These are phyloP conservation scores for Hymenotorrendiella dingleyae DNA, from an alignment of 2,329 filamentous ascomycete species.

Conservation along the genomic window DNA sequence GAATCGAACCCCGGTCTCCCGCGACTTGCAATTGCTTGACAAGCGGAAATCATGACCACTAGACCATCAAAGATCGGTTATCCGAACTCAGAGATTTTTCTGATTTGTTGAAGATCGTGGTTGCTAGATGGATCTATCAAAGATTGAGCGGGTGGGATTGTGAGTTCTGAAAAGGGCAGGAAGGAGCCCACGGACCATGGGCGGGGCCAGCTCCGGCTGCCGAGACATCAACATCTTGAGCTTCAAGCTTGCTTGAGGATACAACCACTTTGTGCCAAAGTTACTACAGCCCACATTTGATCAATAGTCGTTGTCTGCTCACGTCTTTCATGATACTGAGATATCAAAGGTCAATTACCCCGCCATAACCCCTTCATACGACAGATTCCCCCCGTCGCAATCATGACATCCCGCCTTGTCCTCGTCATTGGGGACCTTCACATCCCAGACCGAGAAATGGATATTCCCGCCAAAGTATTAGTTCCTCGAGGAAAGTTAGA, in stretches of 20 bases:
- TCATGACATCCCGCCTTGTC: conserved; percentile 79
- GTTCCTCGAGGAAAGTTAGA: conserved; percentile 8
- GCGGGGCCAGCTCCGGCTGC: neutral
- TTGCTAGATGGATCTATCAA: neutral
- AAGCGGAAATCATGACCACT: conserved; percentile 34
- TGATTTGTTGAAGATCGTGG: neutral
- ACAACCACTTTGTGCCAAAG: neutral
- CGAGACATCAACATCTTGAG: no score
- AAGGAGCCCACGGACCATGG: neutral
- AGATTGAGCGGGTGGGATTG: neutral
- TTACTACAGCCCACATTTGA: neutral
- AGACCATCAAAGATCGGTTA: conserved; percentile 31
- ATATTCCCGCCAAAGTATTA: conserved; percentile 80
- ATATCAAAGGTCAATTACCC: neutral
- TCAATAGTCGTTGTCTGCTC: neutral
- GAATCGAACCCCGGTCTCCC: conserved; percentile 26
- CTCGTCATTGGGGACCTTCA: conserved; percentile 90
- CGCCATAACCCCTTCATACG: conserved; percentile 1
- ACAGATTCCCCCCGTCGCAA: conserved; percentile 11
- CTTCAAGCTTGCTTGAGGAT: neutral
- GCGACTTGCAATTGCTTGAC: conserved; percentile 18
- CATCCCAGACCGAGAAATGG: conserved; percentile 86
- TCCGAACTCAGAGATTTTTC: no score
- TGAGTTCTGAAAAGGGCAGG: neutral
- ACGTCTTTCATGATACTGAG: no score